Evolutionary conservation across 805 yeast species (phyloP).

Genomic region (Yarrowia deformans): DNA sequence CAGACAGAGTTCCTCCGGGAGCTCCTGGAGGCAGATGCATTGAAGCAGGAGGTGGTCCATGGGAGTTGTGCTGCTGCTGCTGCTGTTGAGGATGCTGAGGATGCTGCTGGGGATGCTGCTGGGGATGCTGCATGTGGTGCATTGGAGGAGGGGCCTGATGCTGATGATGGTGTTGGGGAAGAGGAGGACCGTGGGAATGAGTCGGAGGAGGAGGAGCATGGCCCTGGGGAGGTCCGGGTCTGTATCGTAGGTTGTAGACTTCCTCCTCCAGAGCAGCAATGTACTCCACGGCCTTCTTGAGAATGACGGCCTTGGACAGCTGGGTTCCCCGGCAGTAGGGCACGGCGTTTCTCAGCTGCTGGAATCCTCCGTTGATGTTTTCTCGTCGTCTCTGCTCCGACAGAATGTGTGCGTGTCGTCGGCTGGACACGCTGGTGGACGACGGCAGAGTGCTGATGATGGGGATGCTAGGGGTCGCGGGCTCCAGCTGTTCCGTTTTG

Average conservation of each 20-base stretch:
- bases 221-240: conserved; percentile 16
- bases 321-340: conserved; percentile 55
- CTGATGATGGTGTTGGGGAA: conserved; percentile 11
- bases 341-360: conserved; percentile 52
- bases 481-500: conserved; percentile 37
- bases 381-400: conserved; percentile 58
- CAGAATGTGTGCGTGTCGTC: conserved; percentile 55
- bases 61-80: conserved; percentile 4
- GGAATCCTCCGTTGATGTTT: conserved; percentile 57
- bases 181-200: neutral
- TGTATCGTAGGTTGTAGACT: conserved; percentile 41
- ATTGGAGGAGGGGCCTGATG: conserved; percentile 22
- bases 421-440: conserved; percentile 44
- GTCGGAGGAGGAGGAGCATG: conserved; percentile 29
- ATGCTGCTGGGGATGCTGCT: conserved; percentile 3
- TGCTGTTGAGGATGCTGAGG: neutral
- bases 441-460: conserved; percentile 44
- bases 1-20: conserved; percentile 6
- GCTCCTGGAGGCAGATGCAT: conserved; percentile 22
- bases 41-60: conserved; percentile 8
- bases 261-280: conserved; percentile 53
- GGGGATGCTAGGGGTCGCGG: conserved; percentile 41
- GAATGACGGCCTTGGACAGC: conserved; percentile 57
- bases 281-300: conserved; percentile 55
- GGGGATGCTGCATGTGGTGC: conserved; percentile 27